Conservation (phyloP, 345 rosid species). For the Syzygium grande region DNA sequence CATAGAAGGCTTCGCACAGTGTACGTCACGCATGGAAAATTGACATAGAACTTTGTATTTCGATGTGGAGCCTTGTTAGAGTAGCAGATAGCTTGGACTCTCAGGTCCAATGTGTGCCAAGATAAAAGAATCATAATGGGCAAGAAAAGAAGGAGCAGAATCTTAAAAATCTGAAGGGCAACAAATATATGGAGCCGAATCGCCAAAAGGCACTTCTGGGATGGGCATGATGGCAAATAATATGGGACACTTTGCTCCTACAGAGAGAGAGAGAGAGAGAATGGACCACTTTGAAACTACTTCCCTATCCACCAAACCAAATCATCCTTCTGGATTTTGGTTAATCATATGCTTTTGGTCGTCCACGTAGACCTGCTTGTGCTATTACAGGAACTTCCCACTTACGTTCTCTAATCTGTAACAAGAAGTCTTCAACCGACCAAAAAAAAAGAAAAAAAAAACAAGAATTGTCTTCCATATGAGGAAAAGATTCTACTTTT, state of each 20-base stretch:
- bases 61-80: not conserved
- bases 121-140: not conserved
- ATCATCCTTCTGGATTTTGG: not conserved
- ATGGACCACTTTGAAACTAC: not conserved
- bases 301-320: not conserved
- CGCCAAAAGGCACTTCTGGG: not conserved
- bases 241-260: not conserved
- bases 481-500: not conserved
- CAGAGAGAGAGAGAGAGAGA: not conserved
- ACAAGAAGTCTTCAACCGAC: too few relatives aligned
- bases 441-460: not conserved
- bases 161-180: not conserved
- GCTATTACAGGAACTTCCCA: not conserved
- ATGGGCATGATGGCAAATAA: not conserved
- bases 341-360: not conserved
- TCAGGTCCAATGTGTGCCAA: not conserved
- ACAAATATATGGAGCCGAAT: not conserved
- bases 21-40: not conserved
- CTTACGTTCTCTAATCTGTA: not conserved
- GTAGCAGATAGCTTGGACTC: not conserved
- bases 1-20: too few relatives aligned
- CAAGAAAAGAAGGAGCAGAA: not conserved
- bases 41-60: not conserved
- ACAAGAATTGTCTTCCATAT: not conserved
- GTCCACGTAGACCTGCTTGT: not conserved